Conservation (phyloP, 257 asterid species). For the Solanum corneliomulleri region DNA sequence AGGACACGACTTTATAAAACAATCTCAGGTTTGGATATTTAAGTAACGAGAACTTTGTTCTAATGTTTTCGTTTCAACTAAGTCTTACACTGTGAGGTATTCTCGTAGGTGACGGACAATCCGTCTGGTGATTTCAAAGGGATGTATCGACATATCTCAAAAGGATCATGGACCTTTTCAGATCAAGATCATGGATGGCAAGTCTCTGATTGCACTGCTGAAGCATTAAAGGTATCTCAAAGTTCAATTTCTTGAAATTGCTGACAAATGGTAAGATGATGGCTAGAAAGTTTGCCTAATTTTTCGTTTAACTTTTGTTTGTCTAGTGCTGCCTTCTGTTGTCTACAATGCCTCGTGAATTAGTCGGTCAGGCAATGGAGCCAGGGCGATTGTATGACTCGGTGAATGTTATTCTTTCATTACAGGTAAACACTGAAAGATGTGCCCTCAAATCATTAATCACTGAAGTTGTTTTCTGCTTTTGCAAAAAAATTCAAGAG, state of each 20-base stretch:
- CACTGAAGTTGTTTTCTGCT: background rate
- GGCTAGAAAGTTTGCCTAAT: background rate
- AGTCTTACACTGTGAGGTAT: background rate
- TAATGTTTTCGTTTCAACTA: background rate
- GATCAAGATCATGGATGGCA: constrained; percentile 99
- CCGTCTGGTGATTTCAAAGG: constrained; percentile 74
- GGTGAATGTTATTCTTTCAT: constrained; percentile 55
- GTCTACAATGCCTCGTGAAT: constrained; percentile 69
- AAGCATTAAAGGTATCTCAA: constrained; percentile 59
- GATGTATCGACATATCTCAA: constrained; percentile 77
- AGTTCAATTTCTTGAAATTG: background rate
- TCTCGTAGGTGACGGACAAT: constrained; percentile 51
- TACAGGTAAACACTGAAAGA: constrained; percentile 41
- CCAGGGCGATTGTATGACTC: constrained; percentile 54
- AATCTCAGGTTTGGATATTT: constrained; percentile 50
- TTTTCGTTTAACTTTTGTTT: background rate
- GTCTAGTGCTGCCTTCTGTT: constrained; percentile 67
- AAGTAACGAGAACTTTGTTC: background rate
- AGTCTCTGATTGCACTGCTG: constrained; percentile 97
- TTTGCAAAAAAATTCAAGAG: background rate
- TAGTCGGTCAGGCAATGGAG: constrained; percentile 65
- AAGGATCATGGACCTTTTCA: constrained; percentile 93
- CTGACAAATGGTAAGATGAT: background rate
- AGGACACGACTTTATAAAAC: constrained; percentile 68
- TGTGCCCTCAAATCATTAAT: background rate